Conservation (phyloP, 345 rosid species). For the Iberis pinnata region DNA sequence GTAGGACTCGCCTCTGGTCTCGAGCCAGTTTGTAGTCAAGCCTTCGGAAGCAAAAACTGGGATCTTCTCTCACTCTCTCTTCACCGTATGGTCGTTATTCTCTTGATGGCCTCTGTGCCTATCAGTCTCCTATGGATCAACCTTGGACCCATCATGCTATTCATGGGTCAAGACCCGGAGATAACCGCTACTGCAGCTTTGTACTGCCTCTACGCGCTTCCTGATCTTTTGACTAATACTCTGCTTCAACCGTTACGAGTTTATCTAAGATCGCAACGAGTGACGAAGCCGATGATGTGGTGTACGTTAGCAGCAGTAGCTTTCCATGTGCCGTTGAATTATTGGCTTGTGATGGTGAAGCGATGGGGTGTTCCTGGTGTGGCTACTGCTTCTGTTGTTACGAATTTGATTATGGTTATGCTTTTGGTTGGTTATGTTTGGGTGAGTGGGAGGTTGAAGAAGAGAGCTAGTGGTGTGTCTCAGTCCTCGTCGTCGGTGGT, state of each 20-base stretch:
- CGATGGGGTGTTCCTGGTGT: slow-evolving; percentile 84
- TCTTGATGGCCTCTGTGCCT: slow-evolving; percentile 65
- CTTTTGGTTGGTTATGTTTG: slow-evolving; percentile 76
- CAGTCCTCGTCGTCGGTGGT: slow-evolving; percentile 31
- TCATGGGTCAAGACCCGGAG: slow-evolving; percentile 71
- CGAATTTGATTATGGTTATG: slow-evolving; percentile 76
- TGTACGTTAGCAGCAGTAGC: slow-evolving; percentile 68
- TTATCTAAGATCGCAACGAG: slow-evolving; percentile 73
- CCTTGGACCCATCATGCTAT: slow-evolving; percentile 74
- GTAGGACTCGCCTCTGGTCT: slow-evolving; percentile 92
- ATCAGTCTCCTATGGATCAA: slow-evolving; percentile 78
- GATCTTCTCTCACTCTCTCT: slow-evolving; percentile 79
- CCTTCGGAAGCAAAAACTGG: slow-evolving; percentile 87
- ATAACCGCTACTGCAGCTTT: slow-evolving; percentile 85
- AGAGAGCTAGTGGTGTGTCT: slow-evolving; percentile 38
- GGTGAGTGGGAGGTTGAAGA: slow-evolving; percentile 49
- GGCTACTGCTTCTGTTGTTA: slow-evolving; percentile 85
- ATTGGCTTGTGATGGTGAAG: slow-evolving; percentile 47
- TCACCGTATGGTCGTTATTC: slow-evolving; percentile 79
- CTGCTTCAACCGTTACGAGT: slow-evolving; percentile 80
- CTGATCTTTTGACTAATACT: slow-evolving; percentile 85
- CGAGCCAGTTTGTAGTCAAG: slow-evolving; percentile 97
- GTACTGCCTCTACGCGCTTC: slow-evolving; percentile 75
- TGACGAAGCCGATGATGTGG: slow-evolving; percentile 96
- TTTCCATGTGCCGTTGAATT: slow-evolving; percentile 83